These are phyloP conservation scores for Neoascochyta sp. DNA, from an alignment of 2,329 filamentous ascomycete genomes.

Conservation along the genomic window DNA sequence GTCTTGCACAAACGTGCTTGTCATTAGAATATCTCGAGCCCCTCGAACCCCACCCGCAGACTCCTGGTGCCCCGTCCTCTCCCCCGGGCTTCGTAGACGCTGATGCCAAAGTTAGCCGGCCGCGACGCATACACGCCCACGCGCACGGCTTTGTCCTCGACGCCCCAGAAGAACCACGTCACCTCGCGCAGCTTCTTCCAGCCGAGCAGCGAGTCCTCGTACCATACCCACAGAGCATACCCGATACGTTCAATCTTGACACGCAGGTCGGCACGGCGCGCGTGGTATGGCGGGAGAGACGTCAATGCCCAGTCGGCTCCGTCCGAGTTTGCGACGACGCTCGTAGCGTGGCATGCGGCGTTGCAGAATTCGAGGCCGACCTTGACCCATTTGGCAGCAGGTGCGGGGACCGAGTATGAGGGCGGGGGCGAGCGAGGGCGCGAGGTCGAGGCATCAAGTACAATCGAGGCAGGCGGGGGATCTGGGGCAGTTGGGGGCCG, in stretches of 20 bases:
- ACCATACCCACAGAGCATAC: conserved; percentile 56
- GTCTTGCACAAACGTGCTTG: too few relatives aligned
- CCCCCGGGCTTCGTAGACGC: conserved; percentile 26
- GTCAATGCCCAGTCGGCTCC: conserved; percentile 57
- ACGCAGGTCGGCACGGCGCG: conserved; percentile 48
- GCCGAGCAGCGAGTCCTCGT: conserved; percentile 42
- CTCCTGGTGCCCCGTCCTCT: conserved; percentile 27
- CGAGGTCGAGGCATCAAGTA: conserved; percentile 12
- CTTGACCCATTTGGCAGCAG: conserved; percentile 57
- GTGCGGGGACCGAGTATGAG: conserved; percentile 35
- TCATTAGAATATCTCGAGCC: conserved; percentile 40
- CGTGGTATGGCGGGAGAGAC: conserved; percentile 44
- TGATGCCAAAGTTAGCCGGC: conserved; percentile 48
- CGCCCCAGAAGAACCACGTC: conserved; percentile 60
- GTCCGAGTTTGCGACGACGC: conserved; percentile 55
- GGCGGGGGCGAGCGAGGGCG: conserved; percentile 27
- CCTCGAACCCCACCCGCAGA: conserved; percentile 42
- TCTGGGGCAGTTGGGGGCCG: conserved; percentile 10
- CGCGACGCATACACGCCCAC: conserved; percentile 58
- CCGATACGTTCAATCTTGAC: conserved; percentile 57
- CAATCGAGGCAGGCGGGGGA: conserved; percentile 11
- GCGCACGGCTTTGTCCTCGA: conserved; percentile 56
- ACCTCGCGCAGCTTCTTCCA: conserved; percentile 60
- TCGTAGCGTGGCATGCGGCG: conserved; percentile 53
- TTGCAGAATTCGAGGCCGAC: conserved; percentile 57